These are phyloP conservation scores for Basidiobolus heterosporus DNA, from an alignment of 371 early-diverging fungal genomes.

Conservation along the genomic window DNA sequence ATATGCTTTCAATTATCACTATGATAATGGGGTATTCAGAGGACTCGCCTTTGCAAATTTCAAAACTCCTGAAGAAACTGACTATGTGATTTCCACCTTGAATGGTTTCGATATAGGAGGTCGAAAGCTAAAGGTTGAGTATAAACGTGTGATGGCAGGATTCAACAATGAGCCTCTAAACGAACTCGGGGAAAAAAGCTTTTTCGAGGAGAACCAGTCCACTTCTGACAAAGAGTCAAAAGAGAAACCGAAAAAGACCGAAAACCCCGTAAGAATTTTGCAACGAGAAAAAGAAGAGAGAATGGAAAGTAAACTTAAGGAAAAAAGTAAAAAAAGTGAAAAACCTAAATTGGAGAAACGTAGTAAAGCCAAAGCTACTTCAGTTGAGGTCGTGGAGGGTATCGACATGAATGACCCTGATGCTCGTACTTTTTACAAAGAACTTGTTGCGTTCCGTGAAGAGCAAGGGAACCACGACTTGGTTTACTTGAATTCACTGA, in stretches of 20 bases:
- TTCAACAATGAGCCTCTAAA: neutral
- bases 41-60: constrained; percentile 74
- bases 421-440: constrained; percentile 46
- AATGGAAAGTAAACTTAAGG: neutral
- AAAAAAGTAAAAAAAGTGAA: neutral
- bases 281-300: neutral
- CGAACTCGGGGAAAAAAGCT: neutral
- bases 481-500: constrained; percentile 27
- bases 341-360: neutral
- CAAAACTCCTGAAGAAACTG: constrained; percentile 55
- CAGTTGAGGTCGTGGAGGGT: no score
- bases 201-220: neutral
- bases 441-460: constrained; percentile 45
- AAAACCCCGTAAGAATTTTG: no score
- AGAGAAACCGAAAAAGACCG: neutral
- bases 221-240: neutral
- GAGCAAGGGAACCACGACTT: constrained; percentile 44
- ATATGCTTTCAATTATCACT: constrained; percentile 68
- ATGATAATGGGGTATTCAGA: constrained; percentile 60
- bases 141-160: constrained; percentile 19
- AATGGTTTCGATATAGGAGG: constrained; percentile 55
- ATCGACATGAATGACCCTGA: constrained; percentile 36
- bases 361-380: no score
- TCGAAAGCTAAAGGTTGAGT: constrained; percentile 63
- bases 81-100: constrained; percentile 39